These are phyloP conservation scores for Metschnikowia lachancei DNA, from an alignment of 805 yeast species.

Conservation along the genomic window DNA sequence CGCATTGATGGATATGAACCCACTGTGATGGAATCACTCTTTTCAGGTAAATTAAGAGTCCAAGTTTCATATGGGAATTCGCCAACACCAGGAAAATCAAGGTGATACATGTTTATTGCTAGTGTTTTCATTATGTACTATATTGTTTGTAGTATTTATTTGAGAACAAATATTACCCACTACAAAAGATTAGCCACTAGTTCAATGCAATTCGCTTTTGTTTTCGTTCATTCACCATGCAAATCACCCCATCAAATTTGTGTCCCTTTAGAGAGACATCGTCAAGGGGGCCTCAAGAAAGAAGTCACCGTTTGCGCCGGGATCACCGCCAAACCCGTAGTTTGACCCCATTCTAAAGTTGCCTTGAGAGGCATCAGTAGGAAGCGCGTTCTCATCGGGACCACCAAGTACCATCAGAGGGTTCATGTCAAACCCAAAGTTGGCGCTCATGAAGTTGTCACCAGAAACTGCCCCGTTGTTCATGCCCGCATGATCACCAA, in stretches of 20 bases:
- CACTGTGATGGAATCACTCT: too few species aligned
- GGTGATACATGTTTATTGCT: too few species aligned
- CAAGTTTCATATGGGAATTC: too few species aligned
- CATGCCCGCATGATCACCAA: conserved; percentile 15
- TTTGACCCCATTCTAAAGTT: conserved; percentile 5
- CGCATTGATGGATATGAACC: too few species aligned
- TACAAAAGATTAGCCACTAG: too few species aligned
- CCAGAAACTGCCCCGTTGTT: conserved; percentile 1
- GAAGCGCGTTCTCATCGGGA: conserved; percentile 1
- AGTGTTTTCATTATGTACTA: too few species aligned
- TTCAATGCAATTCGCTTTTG: too few species aligned
- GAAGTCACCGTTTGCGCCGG: conserved; percentile 6
- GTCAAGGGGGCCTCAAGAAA: conserved; percentile 10
- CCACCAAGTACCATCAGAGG: conserved; percentile 2
- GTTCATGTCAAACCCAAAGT: conserved; percentile 6
- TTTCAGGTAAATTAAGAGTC: too few species aligned
- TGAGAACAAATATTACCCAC: too few species aligned
- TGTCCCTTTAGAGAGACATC: conserved; percentile 1
- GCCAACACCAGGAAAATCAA: too few species aligned
- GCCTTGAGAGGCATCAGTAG: conserved; percentile 1
- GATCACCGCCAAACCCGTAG: conserved; percentile 6
- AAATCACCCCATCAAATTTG: background rate
- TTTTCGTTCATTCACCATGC: too few species aligned
- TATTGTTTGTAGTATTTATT: too few species aligned
- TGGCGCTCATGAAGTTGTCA: conserved; percentile 4